Evolutionary conservation across 148 eudicot genomes (phyloP), one percentile per base, ranked within the genome.

Genomic region (Diospyros kaki): DNA sequence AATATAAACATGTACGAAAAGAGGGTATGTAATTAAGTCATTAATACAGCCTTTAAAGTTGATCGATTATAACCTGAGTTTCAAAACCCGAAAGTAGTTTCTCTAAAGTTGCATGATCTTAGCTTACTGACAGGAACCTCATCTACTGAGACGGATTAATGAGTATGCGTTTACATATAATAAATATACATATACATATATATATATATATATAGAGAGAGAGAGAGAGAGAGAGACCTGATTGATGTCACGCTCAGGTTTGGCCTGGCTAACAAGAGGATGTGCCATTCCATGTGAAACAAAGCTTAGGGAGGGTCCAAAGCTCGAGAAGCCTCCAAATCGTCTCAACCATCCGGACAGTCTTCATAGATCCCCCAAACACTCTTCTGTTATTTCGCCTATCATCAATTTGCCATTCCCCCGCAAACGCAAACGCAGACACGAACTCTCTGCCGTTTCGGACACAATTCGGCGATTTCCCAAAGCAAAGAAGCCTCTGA

Each of bases 201-300:
- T 3, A 8, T 70, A 14, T 3, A 14, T 39, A 46, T 40, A 41
- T 40, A 51, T 12, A 64, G 5, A 45, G 38, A 59, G 13, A 68
- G 54, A 68, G 15, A 43, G 45, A 13, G 48, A 67, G 60, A 66
- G 38, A 62, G 56, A 40, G 58, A 92, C 98, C 84, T 89, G 98
- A 52, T 93, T 92, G 78, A 86, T 74, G 76, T 90, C 93, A 66
- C 93, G 96, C 80, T 90, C 95, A 67, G 86, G 86, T 79, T 82
- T 86, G 76, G 74, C 97, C 85, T 84, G 86, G 78, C 85, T 87
- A 92, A 81, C 79, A 83, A 28, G 28, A 28, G 77, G 96, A 93
- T 93, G 91, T 89, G 93, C 98, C 98, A 93, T 93, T 91, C 98
- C 98, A 93, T 93, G 84, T 90, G 92, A 87, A 83, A 79, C 77